These are phyloP conservation scores for Epichloe amarillans DNA, from an alignment of 2,329 filamentous ascomycete species.

Conservation along the genomic window DNA sequence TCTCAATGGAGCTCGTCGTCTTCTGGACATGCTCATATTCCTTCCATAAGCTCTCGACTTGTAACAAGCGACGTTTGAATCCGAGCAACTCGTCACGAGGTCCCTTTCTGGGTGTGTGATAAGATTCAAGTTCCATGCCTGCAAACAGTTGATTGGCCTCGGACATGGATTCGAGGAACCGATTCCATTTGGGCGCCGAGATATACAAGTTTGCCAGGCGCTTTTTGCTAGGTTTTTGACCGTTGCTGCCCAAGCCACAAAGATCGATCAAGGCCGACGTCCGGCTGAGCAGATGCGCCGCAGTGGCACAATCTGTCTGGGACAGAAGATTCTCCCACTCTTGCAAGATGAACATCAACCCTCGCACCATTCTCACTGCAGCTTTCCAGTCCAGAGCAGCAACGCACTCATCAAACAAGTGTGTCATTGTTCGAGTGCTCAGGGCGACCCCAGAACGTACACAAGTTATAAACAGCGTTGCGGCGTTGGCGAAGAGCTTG, in stretches of 20 bases:
- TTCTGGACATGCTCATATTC: constrained; percentile 18
- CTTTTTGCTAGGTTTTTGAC: constrained; percentile 4
- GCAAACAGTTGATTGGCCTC: constrained; percentile 7
- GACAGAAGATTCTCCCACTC: constrained; percentile 16
- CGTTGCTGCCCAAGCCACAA: constrained; percentile 16
- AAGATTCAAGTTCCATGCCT: not conserved
- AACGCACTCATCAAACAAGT: constrained; percentile 29
- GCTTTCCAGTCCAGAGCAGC: constrained; percentile 27
- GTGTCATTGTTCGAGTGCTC: constrained; percentile 18
- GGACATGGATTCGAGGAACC: constrained; percentile 13
- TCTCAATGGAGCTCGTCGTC: constrained; percentile 20
- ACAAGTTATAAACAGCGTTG: constrained; percentile 26
- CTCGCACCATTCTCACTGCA: constrained; percentile 18
- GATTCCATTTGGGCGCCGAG: constrained; percentile 9
- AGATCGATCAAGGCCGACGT: constrained; percentile 23
- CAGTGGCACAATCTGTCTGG: constrained; percentile 9
- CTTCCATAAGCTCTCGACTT: constrained; percentile 21
- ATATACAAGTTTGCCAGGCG: constrained; percentile 16
- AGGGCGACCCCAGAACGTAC: constrained; percentile 22
- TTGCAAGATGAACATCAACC: constrained; percentile 13
- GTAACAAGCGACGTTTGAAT: constrained; percentile 16
- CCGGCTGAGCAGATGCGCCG: constrained; percentile 18
- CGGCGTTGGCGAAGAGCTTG: constrained; percentile 30
- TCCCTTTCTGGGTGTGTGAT: not conserved
- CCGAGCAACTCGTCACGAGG: not conserved